Evolutionary conservation across 1,284 basidiomycete genomes (phyloP).

Genomic region (Phylloporus sp.): DNA sequence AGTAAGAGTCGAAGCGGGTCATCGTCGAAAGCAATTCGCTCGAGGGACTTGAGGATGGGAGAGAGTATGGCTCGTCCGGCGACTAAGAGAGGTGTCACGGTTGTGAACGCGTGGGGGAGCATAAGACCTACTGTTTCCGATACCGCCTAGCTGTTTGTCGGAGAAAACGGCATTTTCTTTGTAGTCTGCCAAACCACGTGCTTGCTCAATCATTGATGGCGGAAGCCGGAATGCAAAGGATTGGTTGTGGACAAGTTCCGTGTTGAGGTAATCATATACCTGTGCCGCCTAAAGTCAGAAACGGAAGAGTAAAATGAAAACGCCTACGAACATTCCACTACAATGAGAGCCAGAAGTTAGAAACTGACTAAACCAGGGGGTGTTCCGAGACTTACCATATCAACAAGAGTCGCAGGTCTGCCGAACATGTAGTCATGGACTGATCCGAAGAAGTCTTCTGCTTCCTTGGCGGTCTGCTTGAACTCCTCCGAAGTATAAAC

Average conservation of each 20-base stretch:
- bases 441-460: constrained; percentile 65
- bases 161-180: constrained; percentile 81
- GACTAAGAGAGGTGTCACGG: constrained; percentile 47
- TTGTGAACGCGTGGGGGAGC: not conserved
- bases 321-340: constrained; percentile 63
- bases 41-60: constrained; percentile 70
- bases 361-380: not conserved
- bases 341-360: constrained; percentile 11
- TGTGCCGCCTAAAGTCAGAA: constrained; percentile 33
- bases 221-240: constrained; percentile 75
- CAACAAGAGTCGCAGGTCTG: constrained; percentile 63
- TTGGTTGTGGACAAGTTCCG: constrained; percentile 77
- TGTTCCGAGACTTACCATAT: constrained; percentile 54
- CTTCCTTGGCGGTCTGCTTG: constrained; percentile 57
- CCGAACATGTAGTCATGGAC: constrained; percentile 73
- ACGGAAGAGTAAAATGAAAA: not conserved
- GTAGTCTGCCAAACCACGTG: constrained; percentile 70
- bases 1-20: constrained; percentile 79
- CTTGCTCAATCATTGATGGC: constrained; percentile 69
- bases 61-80: constrained; percentile 77
- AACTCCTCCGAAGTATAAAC: constrained; percentile 66
- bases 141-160: constrained; percentile 57
- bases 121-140: constrained; percentile 70
- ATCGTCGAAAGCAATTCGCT: constrained; percentile 75
- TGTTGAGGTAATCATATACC: constrained; percentile 80